Base-by-base conservation (phyloP, 2,329 filamentous ascomycete species). In the Hypoxylon sp. region DNA sequence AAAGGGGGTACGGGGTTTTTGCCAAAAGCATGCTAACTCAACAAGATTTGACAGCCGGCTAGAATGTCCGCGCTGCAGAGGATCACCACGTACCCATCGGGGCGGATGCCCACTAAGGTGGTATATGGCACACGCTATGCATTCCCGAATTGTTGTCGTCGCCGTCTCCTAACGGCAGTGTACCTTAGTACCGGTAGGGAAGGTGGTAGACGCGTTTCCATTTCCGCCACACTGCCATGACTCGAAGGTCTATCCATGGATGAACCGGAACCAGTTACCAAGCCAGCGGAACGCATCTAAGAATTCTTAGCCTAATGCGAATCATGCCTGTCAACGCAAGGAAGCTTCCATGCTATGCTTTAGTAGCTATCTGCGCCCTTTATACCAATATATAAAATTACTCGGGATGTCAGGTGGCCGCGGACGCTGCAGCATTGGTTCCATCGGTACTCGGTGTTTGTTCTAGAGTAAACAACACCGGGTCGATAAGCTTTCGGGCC, bases 31-130 rank as follows among this genome's bases (percentile, higher is more conserved):
- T 70, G 57, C 58, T 64, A 69, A 60, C 53, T 51, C 55, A 49
- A 70, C 60, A 63, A 70, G 64, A 60, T 70, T 68, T 71, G 72
- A 72, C 72, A 72, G 70, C 68, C 68, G 65, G 60, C 67, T 60
- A 60, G 65, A 66, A 61, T 48, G 59, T 57, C 53, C 62, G 52
- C 13, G 63, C 53, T 63, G 58, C 59, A 64, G 64, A 60, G 49
- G 65, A 67, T 57, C 63, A 48, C 43, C 63, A 32, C 45, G 62
- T 68, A 68, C 46, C 69, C 67, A 70, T 65, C 63, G 49, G 62
- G 65, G 67, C 69, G 67, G 71, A 68, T 70, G 59, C 71, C 5
- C 57, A 56, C 63, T 63, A 69, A 45, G 45, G 55, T 46, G 28
- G 19, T 45, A 43, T 65, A 63, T 46, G 60, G 50, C 53, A 61